phyloP scores from a whole-genome alignment of 2,329 filamentous ascomycete genomes.

The Elsinoe fawcettii region DNA sequence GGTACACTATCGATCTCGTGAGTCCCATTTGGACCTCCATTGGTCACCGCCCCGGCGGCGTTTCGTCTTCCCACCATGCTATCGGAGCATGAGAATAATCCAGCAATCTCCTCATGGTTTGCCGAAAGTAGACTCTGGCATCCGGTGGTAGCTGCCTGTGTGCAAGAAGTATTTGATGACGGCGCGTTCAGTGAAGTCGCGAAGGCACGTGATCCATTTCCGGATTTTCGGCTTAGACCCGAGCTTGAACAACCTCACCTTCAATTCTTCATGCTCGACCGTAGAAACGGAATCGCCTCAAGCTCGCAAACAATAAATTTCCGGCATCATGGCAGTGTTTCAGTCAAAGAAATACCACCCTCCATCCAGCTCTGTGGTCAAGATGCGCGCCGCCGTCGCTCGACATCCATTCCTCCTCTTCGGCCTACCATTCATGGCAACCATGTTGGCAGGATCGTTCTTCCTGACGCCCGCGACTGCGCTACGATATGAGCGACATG shows the following conservation, averaged over 20 bases:
- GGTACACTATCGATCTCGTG: conserved; percentile 26
- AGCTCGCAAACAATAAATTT: no score
- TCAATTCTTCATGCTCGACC: background rate
- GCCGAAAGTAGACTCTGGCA: background rate
- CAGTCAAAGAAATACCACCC: conserved; percentile 50
- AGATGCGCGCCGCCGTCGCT: conserved; percentile 67
- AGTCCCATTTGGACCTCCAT: conserved; percentile 18
- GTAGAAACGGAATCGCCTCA: no score
- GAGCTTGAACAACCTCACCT: background rate
- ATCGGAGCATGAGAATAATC: background rate
- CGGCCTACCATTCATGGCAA: conserved; percentile 81
- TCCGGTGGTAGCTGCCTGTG: background rate
- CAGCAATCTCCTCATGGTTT: background rate
- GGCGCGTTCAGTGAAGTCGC: conserved; percentile 8
- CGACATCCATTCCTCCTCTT: conserved; percentile 86
- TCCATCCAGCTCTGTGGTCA: conserved; percentile 59
- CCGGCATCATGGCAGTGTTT: conserved; percentile 28
- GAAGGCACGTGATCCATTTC: conserved; percentile 17
- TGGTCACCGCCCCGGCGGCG: conserved; percentile 24
- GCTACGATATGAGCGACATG: conserved; percentile 85
- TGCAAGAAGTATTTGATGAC: background rate
- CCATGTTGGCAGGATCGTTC: conserved; percentile 89
- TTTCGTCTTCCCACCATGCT: conserved; percentile 19
- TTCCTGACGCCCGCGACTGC: conserved; percentile 91
- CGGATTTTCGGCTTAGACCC: background rate